Percentiles rank a stretch among this genome's conserved stretches.
Conservation (phyloP, 768 basidiomycete genomes). For the Saitozyma sp. region DNA sequence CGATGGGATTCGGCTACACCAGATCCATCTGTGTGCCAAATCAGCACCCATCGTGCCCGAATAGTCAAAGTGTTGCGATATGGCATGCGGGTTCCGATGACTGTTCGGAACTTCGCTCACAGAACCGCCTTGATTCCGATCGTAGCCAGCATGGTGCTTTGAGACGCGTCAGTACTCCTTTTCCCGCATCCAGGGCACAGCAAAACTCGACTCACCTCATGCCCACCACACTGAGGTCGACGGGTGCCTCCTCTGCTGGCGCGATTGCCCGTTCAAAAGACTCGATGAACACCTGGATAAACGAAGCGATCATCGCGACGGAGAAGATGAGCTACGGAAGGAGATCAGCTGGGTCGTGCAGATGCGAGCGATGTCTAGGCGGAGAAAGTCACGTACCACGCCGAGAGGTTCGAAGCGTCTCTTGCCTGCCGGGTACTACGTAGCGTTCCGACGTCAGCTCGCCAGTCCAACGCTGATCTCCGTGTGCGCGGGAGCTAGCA, state of each 20-base stretch:
- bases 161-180: neutral
- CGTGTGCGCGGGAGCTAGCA: conserved; percentile 1
- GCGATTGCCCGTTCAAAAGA: conserved; percentile 46
- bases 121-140: conserved; percentile 52
- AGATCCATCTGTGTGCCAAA: conserved; percentile 36
- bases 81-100: neutral
- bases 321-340: conserved; percentile 49
- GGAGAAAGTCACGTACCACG: conserved; percentile 35
- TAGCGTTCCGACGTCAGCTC: too few species aligned
- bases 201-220: conserved; percentile 33
- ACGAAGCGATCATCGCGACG: conserved; percentile 54
- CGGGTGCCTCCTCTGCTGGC: conserved; percentile 31
- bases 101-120: conserved; percentile 14
- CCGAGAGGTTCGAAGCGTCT: conserved; percentile 54
- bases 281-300: conserved; percentile 54
- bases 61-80: neutral
- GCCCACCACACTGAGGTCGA: conserved; percentile 42
- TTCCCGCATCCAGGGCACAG: neutral
- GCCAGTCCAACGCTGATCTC: neutral
- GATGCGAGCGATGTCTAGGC: neutral
- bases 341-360: neutral
- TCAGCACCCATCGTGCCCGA: neutral
- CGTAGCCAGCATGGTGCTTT: conserved; percentile 53
- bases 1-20: conserved; percentile 50
- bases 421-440: conserved; percentile 51